phyloP scores from a whole-genome alignment of 2,329 filamentous ascomycete species.

The Xylariaceae sp. region DNA sequence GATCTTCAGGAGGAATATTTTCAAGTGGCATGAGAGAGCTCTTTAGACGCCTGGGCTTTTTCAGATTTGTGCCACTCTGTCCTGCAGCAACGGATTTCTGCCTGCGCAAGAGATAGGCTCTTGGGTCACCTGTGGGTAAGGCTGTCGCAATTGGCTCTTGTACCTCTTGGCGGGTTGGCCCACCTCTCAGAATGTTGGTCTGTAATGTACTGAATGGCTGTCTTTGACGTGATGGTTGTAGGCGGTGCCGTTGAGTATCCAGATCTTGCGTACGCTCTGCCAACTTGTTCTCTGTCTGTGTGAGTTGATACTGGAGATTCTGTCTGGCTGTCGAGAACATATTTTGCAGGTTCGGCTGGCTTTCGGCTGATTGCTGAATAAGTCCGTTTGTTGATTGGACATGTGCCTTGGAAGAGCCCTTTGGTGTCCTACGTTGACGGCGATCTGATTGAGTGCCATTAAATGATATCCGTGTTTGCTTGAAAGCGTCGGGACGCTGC shows the following conservation, averaged over 20 bases:
- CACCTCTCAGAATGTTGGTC: constrained; percentile 10
- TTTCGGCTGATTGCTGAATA: neutral
- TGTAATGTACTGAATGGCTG: constrained; percentile 20
- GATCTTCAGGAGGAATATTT: constrained; percentile 29
- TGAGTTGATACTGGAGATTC: constrained; percentile 28
- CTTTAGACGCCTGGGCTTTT: constrained; percentile 37
- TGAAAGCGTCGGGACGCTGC: constrained; percentile 23
- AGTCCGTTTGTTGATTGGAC: neutral
- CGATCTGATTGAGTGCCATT: constrained; percentile 9
- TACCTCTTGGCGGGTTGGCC: constrained; percentile 12
- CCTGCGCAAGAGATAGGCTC: constrained; percentile 41
- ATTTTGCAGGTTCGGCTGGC: constrained; percentile 1
- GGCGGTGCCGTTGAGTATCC: neutral
- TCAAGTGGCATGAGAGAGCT: constrained; percentile 41
- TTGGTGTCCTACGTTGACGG: constrained; percentile 10
- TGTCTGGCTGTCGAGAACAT: constrained; percentile 24
- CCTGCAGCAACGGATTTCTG: constrained; percentile 39
- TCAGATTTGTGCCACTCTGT: constrained; percentile 20
- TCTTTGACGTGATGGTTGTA: constrained; percentile 4
- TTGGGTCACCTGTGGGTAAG: constrained; percentile 36
- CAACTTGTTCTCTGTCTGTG: constrained; percentile 7
- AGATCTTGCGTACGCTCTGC: neutral
- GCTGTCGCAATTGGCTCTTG: constrained; percentile 38
- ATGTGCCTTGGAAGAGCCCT: neutral
- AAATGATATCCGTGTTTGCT: constrained; percentile 38